Evolutionary conservation across 176 grass and related monocot genomes (phyloP), one percentile per base, ranked within the genome.

Genomic region (Lolium multiflorum): DNA sequence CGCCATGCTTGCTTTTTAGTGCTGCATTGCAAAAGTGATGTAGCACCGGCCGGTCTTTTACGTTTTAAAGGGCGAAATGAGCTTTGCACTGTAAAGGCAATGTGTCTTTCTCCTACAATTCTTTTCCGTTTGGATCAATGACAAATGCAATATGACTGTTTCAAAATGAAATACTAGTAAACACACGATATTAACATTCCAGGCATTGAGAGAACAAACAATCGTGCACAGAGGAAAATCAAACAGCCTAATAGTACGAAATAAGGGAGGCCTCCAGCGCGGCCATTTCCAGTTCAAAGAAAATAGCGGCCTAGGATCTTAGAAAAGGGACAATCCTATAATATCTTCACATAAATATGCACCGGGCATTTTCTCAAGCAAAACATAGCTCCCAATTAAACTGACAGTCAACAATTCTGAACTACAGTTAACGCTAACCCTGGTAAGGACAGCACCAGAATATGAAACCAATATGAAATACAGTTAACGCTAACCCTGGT

Each of bases 1-100:
- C 41, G 63, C 84, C 50, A 51, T 79, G 74, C 38, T 97, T 89
- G 78, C 69, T 49, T 38, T 68, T 2, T 55, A 31, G 63, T 67
- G 11, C 46, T 74, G 28, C 73, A 9, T 55, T 17, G 20, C 35
- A 24, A 18, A 18, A 61, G n/a, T 26, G 13, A 61, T 9, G 41
- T 17, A 21, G 6, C 12, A 52, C 51, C 17, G n/a, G 4, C 51
- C 17, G n/a, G 8, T 65, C 78, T 48, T 80, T 31, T 65, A 54
- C 9, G 24, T 49, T 38, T 77, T 47, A 63, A 7, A 26, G 37
- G 24, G 24, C 5, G 24, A 35, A 7, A 81, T 11, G 18, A 77
- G 35, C 62, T 65, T 72, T 57, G 28, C 57, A 56, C 9, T 46
- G 51, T 12, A 46, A 58, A 72, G 51, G 51, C 37, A 0, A 37